Evolutionary conservation across 2,329 filamentous ascomycete genomes (phyloP).

Genomic region (Aquanectria penicillioides): DNA sequence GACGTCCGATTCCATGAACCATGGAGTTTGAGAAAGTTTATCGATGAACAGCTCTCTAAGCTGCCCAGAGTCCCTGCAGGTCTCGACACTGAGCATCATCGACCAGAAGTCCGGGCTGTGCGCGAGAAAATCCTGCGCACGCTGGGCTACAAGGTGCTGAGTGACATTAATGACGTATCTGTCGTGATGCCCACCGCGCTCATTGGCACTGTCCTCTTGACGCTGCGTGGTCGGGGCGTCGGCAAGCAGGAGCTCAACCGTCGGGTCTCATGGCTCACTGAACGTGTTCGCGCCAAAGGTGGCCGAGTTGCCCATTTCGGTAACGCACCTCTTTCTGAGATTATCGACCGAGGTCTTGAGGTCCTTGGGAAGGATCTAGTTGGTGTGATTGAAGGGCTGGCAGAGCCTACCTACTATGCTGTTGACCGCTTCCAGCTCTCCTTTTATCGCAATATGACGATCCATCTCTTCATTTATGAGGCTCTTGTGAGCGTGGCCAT

Average conservation of each 20-base stretch:
- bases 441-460: slow-evolving; percentile 99
- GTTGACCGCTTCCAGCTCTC: slow-evolving; percentile 97
- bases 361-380: slow-evolving; percentile 92
- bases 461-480: slow-evolving; percentile 95
- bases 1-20: slow-evolving; percentile 97
- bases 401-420: slow-evolving; percentile 92
- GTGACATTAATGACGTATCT: slow-evolving; percentile 94
- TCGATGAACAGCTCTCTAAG: slow-evolving; percentile 76
- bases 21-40: slow-evolving; percentile 87
- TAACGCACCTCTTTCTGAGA: slow-evolving; percentile 78
- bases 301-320: slow-evolving; percentile 95
- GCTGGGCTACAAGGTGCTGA: slow-evolving; percentile 89
- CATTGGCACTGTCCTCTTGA: slow-evolving; percentile 92
- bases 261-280: slow-evolving; percentile 89
- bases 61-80: slow-evolving; percentile 56
- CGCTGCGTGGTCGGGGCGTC: slow-evolving; percentile 89
- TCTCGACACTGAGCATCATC: slow-evolving; percentile 57
- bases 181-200: slow-evolving; percentile 98
- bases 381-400: slow-evolving; percentile 79
- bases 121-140: slow-evolving; percentile 82
- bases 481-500: slow-evolving; percentile 89
- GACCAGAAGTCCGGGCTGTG: slow-evolving; percentile 61
- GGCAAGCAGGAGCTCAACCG: slow-evolving; percentile 87
- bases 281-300: slow-evolving; percentile 83
- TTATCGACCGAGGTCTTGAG: slow-evolving; percentile 89